Evolutionary conservation across 2,329 filamentous ascomycete genomes (phyloP).

Genomic region (Dothideomycetidae sp.): DNA sequence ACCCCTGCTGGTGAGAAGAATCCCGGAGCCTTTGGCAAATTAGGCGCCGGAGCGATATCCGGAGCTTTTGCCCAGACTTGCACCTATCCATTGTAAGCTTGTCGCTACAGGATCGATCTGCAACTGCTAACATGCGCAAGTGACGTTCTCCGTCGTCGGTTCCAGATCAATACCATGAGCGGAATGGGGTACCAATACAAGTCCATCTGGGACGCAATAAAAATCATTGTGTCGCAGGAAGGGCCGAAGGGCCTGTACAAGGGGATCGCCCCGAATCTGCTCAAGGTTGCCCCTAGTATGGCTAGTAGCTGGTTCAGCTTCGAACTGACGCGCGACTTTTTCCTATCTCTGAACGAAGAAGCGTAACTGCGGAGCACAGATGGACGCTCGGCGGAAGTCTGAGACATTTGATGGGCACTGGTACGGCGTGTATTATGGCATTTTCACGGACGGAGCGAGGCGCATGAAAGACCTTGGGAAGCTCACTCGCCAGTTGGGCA

Average conservation of each 20-base stretch:
- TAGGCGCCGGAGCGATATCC: constrained; percentile 83
- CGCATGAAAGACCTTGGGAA: constrained; percentile 4
- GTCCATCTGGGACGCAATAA: constrained; percentile 68
- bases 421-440: constrained; percentile 1
- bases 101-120: not conserved
- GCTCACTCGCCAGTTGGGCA: too few species aligned
- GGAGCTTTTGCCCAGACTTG: constrained; percentile 92
- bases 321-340: constrained; percentile 78
- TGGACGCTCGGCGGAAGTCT: not conserved
- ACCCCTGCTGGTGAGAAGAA: constrained; percentile 81
- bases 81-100: constrained; percentile 87
- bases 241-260: constrained; percentile 83
- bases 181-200: constrained; percentile 96
- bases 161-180: constrained; percentile 98
- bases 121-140: constrained; percentile 29
- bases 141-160: constrained; percentile 81
- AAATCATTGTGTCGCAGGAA: constrained; percentile 68
- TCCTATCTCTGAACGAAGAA: constrained; percentile 35
- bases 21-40: constrained; percentile 63
- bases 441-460: constrained; percentile 8
- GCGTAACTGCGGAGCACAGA: not conserved
- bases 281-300: constrained; percentile 98
- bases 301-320: constrained; percentile 97
- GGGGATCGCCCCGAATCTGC: constrained; percentile 82
- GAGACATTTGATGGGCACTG: not conserved